Conservation (phyloP, 805 yeast genomes). For the Candida odintsovae region DNA sequence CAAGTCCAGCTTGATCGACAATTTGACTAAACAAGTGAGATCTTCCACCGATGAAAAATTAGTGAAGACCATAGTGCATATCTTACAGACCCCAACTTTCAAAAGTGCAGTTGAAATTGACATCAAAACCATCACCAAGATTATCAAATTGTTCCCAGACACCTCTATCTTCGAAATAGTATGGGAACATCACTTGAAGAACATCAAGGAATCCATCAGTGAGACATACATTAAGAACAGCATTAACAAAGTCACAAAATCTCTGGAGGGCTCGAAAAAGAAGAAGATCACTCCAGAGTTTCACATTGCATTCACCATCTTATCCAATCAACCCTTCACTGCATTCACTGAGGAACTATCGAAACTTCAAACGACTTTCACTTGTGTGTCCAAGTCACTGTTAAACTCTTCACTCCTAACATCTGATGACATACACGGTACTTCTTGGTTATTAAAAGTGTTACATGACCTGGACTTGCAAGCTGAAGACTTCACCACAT, state of each 20-base stretch:
- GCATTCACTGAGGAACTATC: neutral
- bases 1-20: constrained; percentile 25
- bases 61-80: constrained; percentile 27
- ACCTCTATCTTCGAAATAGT: constrained; percentile 29
- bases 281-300: constrained; percentile 8
- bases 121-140: constrained; percentile 18
- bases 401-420: constrained; percentile 3
- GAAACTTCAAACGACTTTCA: constrained; percentile 7
- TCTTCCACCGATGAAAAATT: constrained; percentile 4
- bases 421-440: neutral
- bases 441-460: constrained; percentile 28
- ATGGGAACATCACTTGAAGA: constrained; percentile 36
- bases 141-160: constrained; percentile 14
- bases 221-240: constrained; percentile 20
- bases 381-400: constrained; percentile 5
- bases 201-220: constrained; percentile 27
- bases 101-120: constrained; percentile 47
- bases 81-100: constrained; percentile 47
- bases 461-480: constrained; percentile 19
- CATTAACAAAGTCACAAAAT: constrained; percentile 13
- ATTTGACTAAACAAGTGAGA: constrained; percentile 11
- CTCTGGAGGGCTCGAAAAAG: constrained; percentile 3
- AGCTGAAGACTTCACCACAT: constrained; percentile 2
- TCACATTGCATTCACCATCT: constrained; percentile 13
- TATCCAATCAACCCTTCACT: constrained; percentile 2